phyloP scores from a whole-genome alignment of 176 grass and related monocot species.

The Otatea glauca region DNA sequence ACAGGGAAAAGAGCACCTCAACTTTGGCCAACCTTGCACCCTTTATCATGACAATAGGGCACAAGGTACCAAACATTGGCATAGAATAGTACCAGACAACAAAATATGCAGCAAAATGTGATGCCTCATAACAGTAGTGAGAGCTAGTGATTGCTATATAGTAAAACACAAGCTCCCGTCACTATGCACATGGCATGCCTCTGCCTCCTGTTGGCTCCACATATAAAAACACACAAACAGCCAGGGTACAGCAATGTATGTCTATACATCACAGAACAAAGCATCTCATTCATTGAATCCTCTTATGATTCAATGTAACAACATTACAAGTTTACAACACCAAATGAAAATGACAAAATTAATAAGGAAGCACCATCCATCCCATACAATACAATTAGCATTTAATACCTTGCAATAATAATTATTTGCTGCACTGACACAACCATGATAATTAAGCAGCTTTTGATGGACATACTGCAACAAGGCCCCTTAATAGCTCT shows the following conservation, averaged over 20 bases:
- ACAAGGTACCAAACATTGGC: conserved; percentile 58
- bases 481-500: conserved; percentile 20
- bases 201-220: conserved; percentile 54
- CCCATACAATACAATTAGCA: conserved; percentile 43
- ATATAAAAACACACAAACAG: conserved; percentile 46
- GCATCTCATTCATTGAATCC: conserved; percentile 36
- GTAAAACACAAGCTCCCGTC: conserved; percentile 51
- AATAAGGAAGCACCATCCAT: not conserved
- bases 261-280: conserved; percentile 39
- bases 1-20: conserved; percentile 50
- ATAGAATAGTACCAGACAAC: conserved; percentile 47
- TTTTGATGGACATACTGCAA: conserved; percentile 45
- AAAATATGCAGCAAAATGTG: conserved; percentile 52
- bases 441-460: conserved; percentile 54
- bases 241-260: conserved; percentile 31
- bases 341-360: not conserved
- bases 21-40: conserved; percentile 57
- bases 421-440: conserved; percentile 50
- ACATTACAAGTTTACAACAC: not conserved
- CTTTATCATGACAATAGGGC: conserved; percentile 55
- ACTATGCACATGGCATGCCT: conserved; percentile 75
- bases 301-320: conserved; percentile 32
- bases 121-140: conserved; percentile 51
- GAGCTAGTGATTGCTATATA: conserved; percentile 42
- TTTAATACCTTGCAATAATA: conserved; percentile 41